These are phyloP conservation scores for Alternaria gansuensis DNA, from an alignment of 2,329 filamentous ascomycete genomes.

Conservation along the genomic window DNA sequence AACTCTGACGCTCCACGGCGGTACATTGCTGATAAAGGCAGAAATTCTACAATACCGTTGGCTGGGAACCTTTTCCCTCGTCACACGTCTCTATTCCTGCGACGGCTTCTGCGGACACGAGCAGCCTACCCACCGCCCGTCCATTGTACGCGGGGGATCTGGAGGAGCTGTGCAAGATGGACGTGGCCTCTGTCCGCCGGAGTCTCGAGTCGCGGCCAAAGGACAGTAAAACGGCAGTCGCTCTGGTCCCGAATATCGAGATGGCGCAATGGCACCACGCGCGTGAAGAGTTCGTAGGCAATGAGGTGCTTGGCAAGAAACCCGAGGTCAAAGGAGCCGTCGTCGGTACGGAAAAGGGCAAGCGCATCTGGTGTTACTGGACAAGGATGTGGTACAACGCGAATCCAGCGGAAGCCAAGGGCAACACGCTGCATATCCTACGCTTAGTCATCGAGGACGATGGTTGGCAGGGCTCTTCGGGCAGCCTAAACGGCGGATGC, in stretches of 20 bases:
- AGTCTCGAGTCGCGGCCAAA: constrained; percentile 57
- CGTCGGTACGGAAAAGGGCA: constrained; percentile 60
- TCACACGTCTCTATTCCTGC: constrained; percentile 65
- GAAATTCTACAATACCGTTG: constrained; percentile 77
- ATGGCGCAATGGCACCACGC: constrained; percentile 80
- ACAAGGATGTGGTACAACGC: constrained; percentile 70
- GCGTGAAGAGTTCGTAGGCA: constrained; percentile 80
- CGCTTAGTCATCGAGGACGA: constrained; percentile 72
- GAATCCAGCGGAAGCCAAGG: constrained; percentile 61
- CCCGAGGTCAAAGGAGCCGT: constrained; percentile 76
- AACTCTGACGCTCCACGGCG: constrained; percentile 67
- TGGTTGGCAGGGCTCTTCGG: constrained; percentile 33
- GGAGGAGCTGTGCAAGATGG: constrained; percentile 66
- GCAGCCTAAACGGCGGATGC: constrained; percentile 31
- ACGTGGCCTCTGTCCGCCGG: constrained; percentile 69
- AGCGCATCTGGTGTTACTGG: constrained; percentile 79
- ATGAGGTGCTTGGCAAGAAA: constrained; percentile 65
- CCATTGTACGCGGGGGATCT: constrained; percentile 69
- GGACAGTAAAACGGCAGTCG: constrained; percentile 64
- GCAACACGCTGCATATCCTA: constrained; percentile 75
- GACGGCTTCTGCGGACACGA: constrained; percentile 11
- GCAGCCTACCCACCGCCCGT: constrained; percentile 39
- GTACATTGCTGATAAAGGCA: constrained; percentile 74
- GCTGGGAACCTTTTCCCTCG: constrained; percentile 80
- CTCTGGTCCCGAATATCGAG: constrained; percentile 72